Percentiles rank a stretch among this genome's conserved stretches.
Evolutionary conservation across 495 filamentous ascomycete genomes (phyloP).

Genomic region (Talaromyces wortmannii): DNA sequence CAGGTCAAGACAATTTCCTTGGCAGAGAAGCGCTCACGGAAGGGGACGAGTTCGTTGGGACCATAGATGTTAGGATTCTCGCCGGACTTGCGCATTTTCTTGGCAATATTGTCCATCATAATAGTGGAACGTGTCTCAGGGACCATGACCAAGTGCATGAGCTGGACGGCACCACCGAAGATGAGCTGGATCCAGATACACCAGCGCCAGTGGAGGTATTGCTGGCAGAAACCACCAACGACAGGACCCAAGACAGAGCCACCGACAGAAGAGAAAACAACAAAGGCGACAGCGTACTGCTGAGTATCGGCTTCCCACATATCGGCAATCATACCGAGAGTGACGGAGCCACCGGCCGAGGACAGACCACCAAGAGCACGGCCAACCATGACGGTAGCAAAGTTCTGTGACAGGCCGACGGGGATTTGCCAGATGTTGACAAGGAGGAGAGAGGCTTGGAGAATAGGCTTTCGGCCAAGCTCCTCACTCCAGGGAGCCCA

Average conservation of each 20-base stretch:
- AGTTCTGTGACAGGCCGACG: constrained; percentile 46
- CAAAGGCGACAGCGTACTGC: constrained; percentile 53
- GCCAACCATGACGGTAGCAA: constrained; percentile 47
- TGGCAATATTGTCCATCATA: constrained; percentile 55
- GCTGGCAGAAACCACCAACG: constrained; percentile 52
- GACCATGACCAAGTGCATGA: constrained; percentile 45
- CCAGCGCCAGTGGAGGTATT: constrained; percentile 46
- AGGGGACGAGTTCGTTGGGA: constrained; percentile 53
- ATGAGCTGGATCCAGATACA: constrained; percentile 54
- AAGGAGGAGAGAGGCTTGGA: constrained; percentile 48
- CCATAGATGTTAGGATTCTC: constrained; percentile 53
- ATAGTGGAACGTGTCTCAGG: constrained; percentile 53
- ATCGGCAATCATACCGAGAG: constrained; percentile 56
- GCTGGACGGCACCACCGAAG: constrained; percentile 49
- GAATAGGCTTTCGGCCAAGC: constrained; percentile 48
- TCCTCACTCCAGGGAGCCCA: constrained; percentile 66
- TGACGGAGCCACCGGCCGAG: constrained; percentile 57
- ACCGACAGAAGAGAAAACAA: constrained; percentile 59
- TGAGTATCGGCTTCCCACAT: constrained; percentile 55
- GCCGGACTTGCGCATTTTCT: constrained; percentile 42
- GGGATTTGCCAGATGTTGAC: constrained; percentile 55
- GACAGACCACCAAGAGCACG: constrained; percentile 52
- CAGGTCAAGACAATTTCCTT: constrained; percentile 49
- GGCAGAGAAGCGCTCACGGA: constrained; percentile 50
- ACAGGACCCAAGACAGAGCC: constrained; percentile 57